Percentiles rank a stretch among this genome's conserved stretches.
phyloP scores from a whole-genome alignment of 306 rosid genomes.

The Cicer pinnatifidum region DNA sequence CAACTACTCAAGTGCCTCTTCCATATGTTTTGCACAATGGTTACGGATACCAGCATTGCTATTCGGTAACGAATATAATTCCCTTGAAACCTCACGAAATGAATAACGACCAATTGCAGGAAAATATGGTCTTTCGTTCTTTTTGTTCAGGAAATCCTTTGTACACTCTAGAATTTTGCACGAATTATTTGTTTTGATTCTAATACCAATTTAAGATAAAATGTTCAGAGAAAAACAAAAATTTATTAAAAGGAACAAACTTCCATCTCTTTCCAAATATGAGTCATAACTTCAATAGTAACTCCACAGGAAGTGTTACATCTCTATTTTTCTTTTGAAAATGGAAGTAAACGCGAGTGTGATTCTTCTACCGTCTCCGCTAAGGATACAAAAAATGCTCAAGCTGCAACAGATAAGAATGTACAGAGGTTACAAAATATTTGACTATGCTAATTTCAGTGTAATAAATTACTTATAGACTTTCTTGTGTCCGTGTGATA shows the following conservation, averaged over 20 bases:
- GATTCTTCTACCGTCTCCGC: constrained; percentile 29
- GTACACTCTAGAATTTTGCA: not conserved
- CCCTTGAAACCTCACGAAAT: too few species aligned
- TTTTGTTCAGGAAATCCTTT: not conserved
- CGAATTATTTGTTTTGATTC: not conserved
- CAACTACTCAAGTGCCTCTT: not conserved
- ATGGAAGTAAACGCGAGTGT: constrained; percentile 34
- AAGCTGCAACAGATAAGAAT: constrained; percentile 41
- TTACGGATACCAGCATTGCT: not conserved
- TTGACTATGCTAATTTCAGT: constrained; percentile 38
- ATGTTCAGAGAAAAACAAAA: not conserved
- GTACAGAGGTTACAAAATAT: constrained; percentile 45
- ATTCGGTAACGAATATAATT: too few species aligned
- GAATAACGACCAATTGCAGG: too few species aligned
- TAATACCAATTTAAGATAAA: constrained; percentile 3
- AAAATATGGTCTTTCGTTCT: not conserved
- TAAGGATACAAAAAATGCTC: constrained; percentile 34
- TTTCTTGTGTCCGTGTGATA: constrained; percentile 35
- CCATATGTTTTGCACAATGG: not conserved
- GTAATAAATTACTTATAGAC: constrained; percentile 37
- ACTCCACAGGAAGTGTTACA: constrained; percentile 8
- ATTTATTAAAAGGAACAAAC: not conserved
- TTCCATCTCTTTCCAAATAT: constrained; percentile 9
- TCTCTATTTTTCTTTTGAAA: constrained; percentile 30
- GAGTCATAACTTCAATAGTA: constrained; percentile 21